These are phyloP conservation scores for Fonsecaea erecta DNA, from an alignment of 2,329 filamentous ascomycete genomes.

Conservation along the genomic window DNA sequence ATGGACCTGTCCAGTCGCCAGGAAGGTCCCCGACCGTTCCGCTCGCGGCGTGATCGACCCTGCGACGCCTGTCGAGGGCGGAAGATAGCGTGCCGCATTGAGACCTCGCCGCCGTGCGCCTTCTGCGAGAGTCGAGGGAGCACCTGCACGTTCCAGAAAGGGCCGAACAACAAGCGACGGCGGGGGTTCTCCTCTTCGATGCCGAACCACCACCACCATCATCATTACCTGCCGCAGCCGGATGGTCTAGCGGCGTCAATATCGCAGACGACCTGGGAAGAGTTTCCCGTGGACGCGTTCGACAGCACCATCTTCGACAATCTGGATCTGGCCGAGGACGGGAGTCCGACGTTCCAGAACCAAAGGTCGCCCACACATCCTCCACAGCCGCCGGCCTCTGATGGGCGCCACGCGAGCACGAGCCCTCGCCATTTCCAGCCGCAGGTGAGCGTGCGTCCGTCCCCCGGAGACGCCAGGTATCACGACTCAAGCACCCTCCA, in stretches of 20 bases:
- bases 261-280: conserved; percentile 12
- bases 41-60: conserved; percentile 22
- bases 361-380: background rate
- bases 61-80: conserved; percentile 23
- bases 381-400: background rate
- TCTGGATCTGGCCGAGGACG: conserved; percentile 19
- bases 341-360: conserved; percentile 7
- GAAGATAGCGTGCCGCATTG: conserved; percentile 26
- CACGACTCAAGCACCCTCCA: conserved; percentile 6
- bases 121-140: conserved; percentile 24
- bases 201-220: background rate
- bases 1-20: conserved; percentile 16
- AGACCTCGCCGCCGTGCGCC: conserved; percentile 20
- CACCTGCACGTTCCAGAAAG: conserved; percentile 19
- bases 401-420: conserved; percentile 7
- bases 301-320: conserved; percentile 20
- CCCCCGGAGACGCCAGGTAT: background rate
- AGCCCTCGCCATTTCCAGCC: conserved; percentile 9
- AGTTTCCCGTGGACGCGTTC: conserved; percentile 11
- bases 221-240: background rate
- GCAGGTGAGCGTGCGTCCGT: conserved; percentile 4
- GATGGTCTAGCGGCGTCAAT: background rate
- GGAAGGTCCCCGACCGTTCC: conserved; percentile 30
- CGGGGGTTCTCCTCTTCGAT: background rate
- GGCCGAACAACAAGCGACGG: conserved; percentile 18